phyloP scores from a whole-genome alignment of 148 eudicot species.

The Polygonum maritimum region DNA sequence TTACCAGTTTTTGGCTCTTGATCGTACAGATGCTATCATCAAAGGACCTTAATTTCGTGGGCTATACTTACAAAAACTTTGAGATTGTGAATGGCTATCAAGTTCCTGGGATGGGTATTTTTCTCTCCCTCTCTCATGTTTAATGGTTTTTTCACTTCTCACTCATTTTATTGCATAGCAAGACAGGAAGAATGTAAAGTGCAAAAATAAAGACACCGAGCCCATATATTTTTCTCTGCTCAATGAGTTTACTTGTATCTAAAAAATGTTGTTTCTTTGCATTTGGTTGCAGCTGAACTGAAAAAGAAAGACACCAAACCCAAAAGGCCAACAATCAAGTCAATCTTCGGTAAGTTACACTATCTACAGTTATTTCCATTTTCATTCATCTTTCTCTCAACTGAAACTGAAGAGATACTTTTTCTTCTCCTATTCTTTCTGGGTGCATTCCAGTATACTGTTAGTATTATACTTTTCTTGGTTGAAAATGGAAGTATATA shows the following conservation, averaged over 20 bases:
- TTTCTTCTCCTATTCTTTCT: not conserved
- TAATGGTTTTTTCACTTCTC: not conserved
- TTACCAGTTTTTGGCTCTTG: slow-evolving; percentile 6
- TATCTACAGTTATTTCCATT: not conserved
- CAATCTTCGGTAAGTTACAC: slow-evolving; percentile 71
- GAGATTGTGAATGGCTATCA: slow-evolving; percentile 94
- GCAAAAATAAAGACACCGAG: too few species aligned
- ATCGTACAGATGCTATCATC: slow-evolving; percentile 80
- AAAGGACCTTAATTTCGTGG: slow-evolving; percentile 90
- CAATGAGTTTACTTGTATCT: not conserved
- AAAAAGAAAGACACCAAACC: slow-evolving; percentile 79
- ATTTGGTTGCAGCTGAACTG: slow-evolving; percentile 65
- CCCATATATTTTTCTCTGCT: not conserved
- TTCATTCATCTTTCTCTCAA: not conserved
- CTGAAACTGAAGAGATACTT: not conserved
- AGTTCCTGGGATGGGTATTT: slow-evolving; percentile 90
- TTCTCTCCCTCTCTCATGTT: slow-evolving; percentile 18
- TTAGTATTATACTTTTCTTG: not conserved
- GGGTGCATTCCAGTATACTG: not conserved
- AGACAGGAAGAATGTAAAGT: too few species aligned
- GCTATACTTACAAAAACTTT: slow-evolving; percentile 91
- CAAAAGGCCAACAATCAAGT: slow-evolving; percentile 84
- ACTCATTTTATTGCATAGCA: not conserved
- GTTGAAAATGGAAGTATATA: not conserved
- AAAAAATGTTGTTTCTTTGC: slow-evolving; percentile 1